Evolutionary conservation across 2,329 filamentous ascomycete species (phyloP).

Genomic region (Cryphonectria japonica): DNA sequence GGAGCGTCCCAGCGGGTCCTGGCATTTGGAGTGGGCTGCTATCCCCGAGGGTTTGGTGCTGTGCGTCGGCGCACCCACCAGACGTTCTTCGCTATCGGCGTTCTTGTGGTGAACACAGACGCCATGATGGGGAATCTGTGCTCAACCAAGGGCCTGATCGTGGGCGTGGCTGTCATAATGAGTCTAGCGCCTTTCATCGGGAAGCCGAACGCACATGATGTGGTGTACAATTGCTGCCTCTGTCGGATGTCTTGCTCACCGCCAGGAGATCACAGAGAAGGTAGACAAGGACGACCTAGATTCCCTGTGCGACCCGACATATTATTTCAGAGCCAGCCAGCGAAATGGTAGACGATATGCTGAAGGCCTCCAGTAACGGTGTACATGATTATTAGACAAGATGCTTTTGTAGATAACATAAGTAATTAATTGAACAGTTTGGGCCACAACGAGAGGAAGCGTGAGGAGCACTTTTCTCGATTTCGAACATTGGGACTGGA

Average conservation of each 20-base stretch:
- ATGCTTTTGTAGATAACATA: too few species aligned
- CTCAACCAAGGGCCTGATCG: conserved; percentile 56
- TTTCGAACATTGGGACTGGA: too few species aligned
- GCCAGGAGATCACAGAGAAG: conserved; percentile 45
- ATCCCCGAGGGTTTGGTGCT: conserved; percentile 58
- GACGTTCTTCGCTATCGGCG: conserved; percentile 55
- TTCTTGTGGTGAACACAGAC: conserved; percentile 53
- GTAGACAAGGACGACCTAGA: conserved; percentile 36
- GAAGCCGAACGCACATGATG: conserved; percentile 56
- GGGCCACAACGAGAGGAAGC: too few species aligned
- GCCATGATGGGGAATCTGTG: conserved; percentile 55
- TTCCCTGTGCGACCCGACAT: conserved; percentile 40
- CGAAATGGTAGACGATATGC: conserved; percentile 38
- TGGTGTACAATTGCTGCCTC: conserved; percentile 58
- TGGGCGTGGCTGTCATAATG: conserved; percentile 66
- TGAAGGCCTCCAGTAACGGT: conserved; percentile 9
- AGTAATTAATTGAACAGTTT: too few species aligned
- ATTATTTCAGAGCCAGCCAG: conserved; percentile 43
- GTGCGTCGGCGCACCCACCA: conserved; percentile 57
- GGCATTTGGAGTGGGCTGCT: conserved; percentile 63
- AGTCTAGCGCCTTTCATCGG: conserved; percentile 56
- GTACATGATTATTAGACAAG: too few species aligned
- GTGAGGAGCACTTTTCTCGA: too few species aligned
- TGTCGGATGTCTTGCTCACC: conserved; percentile 48
- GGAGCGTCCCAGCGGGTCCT: conserved; percentile 60